These are phyloP conservation scores for Oxyria digyna DNA, from an alignment of 148 eudicot genomes.

Conservation along the genomic window DNA sequence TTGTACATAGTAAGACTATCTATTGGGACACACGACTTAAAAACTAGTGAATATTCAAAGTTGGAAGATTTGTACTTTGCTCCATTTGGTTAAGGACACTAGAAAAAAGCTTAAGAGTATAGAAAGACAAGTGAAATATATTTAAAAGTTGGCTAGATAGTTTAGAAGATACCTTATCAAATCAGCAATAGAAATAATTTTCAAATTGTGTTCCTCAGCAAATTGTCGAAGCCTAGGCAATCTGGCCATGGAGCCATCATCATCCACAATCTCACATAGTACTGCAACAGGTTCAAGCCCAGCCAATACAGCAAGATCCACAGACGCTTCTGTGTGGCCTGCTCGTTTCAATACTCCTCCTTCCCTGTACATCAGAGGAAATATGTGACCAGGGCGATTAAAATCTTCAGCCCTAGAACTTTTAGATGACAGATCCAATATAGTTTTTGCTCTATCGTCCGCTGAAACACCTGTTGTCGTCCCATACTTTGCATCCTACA, in stretches of 20 bases:
- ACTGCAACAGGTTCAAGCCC: slow-evolving; percentile 58
- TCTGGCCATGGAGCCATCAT: slow-evolving; percentile 81
- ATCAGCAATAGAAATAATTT: slow-evolving; percentile 59
- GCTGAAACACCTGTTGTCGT: slow-evolving; percentile 75
- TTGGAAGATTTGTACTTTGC: not conserved
- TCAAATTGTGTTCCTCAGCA: slow-evolving; percentile 34
- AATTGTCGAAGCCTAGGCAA: slow-evolving; percentile 51
- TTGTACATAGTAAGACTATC: not conserved
- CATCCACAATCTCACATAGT: slow-evolving; percentile 61
- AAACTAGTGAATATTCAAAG: too few species aligned
- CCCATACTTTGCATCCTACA: slow-evolving; percentile 62
- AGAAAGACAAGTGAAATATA: not conserved
- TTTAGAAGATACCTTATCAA: slow-evolving; percentile 35
- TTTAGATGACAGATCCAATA: slow-evolving; percentile 44
- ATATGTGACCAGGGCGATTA: slow-evolving; percentile 72
- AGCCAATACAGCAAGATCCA: slow-evolving; percentile 53
- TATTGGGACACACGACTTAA: not conserved
- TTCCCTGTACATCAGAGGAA: slow-evolving; percentile 57
- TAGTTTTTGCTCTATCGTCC: slow-evolving; percentile 52
- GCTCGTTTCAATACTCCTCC: slow-evolving; percentile 74
- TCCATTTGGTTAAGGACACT: not conserved
- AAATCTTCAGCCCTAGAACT: slow-evolving; percentile 54
- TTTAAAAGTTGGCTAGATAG: not conserved
- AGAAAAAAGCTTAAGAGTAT: not conserved
- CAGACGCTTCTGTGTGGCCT: slow-evolving; percentile 70